Evolutionary conservation across 2,329 filamentous ascomycete genomes (phyloP), one percentile per base, ranked within the genome.

Genomic region (Dothistroma septosporum): DNA sequence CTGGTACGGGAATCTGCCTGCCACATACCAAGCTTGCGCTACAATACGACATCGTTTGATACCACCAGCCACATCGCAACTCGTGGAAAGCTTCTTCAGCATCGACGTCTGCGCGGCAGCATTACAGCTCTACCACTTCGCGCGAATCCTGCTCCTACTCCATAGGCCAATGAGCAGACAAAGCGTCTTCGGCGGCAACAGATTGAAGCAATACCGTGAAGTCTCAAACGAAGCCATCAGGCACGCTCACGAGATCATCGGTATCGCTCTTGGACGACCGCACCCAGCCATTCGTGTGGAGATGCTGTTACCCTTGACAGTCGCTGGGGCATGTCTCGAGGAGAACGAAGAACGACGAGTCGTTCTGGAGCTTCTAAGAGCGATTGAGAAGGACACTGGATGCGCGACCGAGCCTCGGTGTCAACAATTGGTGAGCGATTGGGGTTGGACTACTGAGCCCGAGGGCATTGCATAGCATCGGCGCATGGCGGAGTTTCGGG

Each of bases 91-190:
- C 11, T 88, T 86, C 84, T 87, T 86, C 72, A 81, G 80, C 64
- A 79, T 85, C 1, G 80, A 85, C 0, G 82, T 87, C 75, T 88
- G 85, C 71, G 84, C 83, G 0, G 85, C 85, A 0, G 83, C 85
- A 0, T 85, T 87, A 77, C 85, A 87, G 65, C 81, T 82, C 41
- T 88, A 87, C 64, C 83, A 88, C 68, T 87, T 87, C 76, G 83
- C 83, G 1, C 80, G 83, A 41, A 84, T 87, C 14, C 76, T 86
- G 0, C 72, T 88, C 0, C 77, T 85, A 4, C 79, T 87, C 57
- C 83, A 83, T 77, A 22, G 82, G 83, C 80, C 79, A 0, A 78
- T 81, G 0, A 78, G 79, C 59, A 76, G 78, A 19, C 54, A 57
- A 19, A 21, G 80, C 77, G 48, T 82, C 78, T 6, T 75, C 80